phyloP scores from a whole-genome alignment of 2,329 filamentous ascomycete species.

The Colletotrichum abscissum region DNA sequence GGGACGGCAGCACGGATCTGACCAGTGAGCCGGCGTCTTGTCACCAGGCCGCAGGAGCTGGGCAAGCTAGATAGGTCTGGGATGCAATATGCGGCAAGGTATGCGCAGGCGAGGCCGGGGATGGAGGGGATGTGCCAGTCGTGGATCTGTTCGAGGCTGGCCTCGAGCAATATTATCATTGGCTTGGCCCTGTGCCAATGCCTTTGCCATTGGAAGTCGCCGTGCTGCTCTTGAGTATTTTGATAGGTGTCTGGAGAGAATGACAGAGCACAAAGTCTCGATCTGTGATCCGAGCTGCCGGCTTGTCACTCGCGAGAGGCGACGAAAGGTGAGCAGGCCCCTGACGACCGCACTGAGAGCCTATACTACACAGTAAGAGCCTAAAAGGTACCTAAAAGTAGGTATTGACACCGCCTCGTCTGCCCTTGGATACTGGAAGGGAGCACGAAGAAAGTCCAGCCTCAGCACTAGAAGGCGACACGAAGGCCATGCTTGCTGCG shows the following conservation, averaged over 20 bases:
- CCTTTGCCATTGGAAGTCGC: conserved; percentile 3
- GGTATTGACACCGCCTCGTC: not conserved
- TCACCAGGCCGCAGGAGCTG: conserved; percentile 5
- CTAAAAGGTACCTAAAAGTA: not conserved
- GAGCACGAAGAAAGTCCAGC: not conserved
- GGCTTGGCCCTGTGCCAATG: conserved; percentile 25
- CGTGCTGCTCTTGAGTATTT: not conserved
- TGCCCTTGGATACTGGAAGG: too few relatives aligned
- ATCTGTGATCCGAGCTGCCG: not conserved
- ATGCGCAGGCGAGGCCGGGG: conserved; percentile 16
- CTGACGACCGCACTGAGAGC: conserved; percentile 7
- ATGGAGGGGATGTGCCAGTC: not conserved
- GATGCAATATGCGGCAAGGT: not conserved
- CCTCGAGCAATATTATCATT: conserved; percentile 19
- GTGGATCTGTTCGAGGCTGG: conserved; percentile 24
- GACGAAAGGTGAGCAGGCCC: not conserved
- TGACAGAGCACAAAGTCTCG: not conserved
- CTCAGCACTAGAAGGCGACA: conserved; percentile 17
- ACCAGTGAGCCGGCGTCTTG: conserved; percentile 16
- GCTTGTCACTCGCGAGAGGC: not conserved
- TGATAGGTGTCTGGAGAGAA: not conserved
- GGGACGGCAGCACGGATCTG: conserved; percentile 17
- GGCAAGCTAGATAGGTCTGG: conserved; percentile 17
- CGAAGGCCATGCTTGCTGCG: conserved; percentile 20
- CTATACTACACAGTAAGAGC: too few relatives aligned